These are phyloP conservation scores for Phytophthora palmivora DNA, from an alignment of 352 stramenopile species.

Conservation along the genomic window DNA sequence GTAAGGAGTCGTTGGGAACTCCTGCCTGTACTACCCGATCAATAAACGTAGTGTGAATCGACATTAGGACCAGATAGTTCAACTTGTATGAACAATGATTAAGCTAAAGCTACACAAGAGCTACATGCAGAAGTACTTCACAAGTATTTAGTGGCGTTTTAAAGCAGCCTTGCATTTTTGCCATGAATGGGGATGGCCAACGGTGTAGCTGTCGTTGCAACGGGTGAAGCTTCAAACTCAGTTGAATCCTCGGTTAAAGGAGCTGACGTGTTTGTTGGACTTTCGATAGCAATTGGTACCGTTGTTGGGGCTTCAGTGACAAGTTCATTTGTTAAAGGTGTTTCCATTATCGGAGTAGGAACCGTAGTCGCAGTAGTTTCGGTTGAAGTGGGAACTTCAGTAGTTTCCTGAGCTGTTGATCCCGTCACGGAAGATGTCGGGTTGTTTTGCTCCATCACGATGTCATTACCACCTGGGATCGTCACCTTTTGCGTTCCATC, in stretches of 20 bases:
- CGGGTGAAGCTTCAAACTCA: conserved; percentile 16
- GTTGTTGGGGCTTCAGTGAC: conserved; percentile 15
- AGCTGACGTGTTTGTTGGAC: background rate
- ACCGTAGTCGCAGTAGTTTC: background rate
- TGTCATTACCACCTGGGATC: conserved; percentile 31
- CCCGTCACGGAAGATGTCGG: conserved; percentile 13
- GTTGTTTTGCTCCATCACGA: conserved; percentile 12
- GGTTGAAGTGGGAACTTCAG: conserved; percentile 1
- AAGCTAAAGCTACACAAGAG: conserved; percentile 9
- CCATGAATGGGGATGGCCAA: conserved; percentile 2
- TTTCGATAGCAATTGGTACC: conserved; percentile 9
- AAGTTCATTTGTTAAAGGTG: conserved; percentile 7
- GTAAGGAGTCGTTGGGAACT: conserved; percentile 27
- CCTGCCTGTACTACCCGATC: conserved; percentile 13
- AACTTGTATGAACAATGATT: conserved; percentile 4
- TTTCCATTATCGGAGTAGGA: background rate
- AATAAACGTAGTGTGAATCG: conserved; percentile 6
- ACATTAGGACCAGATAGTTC: no score
- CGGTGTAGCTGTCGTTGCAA: conserved; percentile 12
- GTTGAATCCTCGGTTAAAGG: conserved; percentile 13
- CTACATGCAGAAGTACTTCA: no score
- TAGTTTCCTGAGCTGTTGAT: conserved; percentile 18
- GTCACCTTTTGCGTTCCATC: conserved; percentile 46
- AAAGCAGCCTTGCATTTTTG: conserved; percentile 23
- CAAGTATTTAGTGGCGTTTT: conserved; percentile 7